A percentile compares a stretch with the other conserved stretches of the same genome.
Evolutionary conservation across 768 basidiomycete species (phyloP).

Genomic region (Xanthoconium purpureum): DNA sequence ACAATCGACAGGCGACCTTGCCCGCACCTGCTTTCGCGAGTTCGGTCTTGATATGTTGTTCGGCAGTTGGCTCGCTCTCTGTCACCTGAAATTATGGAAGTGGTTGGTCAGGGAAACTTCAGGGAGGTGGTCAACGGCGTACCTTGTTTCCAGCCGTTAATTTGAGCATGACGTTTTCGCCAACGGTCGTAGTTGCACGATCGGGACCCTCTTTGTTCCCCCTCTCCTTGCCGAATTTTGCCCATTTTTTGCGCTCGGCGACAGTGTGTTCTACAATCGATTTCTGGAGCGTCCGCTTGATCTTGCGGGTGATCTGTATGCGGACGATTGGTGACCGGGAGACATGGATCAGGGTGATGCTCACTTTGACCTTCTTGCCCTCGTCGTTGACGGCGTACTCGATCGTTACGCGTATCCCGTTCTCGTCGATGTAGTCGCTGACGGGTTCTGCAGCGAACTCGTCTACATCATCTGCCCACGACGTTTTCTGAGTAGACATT

Average conservation of each 20-base stretch:
- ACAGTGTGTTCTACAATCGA: constrained; percentile 91
- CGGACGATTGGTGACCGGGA: neutral
- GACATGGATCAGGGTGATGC: neutral
- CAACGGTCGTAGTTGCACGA: constrained; percentile 91
- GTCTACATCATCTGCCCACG: constrained; percentile 88
- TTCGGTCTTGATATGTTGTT: constrained; percentile 62
- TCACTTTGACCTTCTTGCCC: constrained; percentile 91
- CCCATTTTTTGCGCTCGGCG: constrained; percentile 90
- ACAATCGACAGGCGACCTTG: constrained; percentile 88
- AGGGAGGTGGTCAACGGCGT: constrained; percentile 4
- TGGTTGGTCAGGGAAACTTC: neutral
- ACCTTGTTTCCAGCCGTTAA: constrained; percentile 64
- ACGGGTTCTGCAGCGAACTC: constrained; percentile 53
- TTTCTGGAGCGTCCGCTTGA: constrained; percentile 83
- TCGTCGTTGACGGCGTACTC: constrained; percentile 87
- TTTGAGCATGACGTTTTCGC: constrained; percentile 65
- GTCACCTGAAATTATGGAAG: constrained; percentile 37
- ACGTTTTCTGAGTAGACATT: constrained; percentile 51
- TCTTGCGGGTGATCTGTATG: constrained; percentile 76
- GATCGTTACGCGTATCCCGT: constrained; percentile 82
- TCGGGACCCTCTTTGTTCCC: constrained; percentile 88
- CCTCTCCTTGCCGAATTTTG: constrained; percentile 90
- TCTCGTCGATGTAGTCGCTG: constrained; percentile 76
- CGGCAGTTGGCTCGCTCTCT: constrained; percentile 66
- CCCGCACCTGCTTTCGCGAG: constrained; percentile 75